Evolutionary conservation across 164 flowering plant genomes (phyloP), one percentile per base, ranked within the genome.

Genomic region (Cinnamomum chago): DNA sequence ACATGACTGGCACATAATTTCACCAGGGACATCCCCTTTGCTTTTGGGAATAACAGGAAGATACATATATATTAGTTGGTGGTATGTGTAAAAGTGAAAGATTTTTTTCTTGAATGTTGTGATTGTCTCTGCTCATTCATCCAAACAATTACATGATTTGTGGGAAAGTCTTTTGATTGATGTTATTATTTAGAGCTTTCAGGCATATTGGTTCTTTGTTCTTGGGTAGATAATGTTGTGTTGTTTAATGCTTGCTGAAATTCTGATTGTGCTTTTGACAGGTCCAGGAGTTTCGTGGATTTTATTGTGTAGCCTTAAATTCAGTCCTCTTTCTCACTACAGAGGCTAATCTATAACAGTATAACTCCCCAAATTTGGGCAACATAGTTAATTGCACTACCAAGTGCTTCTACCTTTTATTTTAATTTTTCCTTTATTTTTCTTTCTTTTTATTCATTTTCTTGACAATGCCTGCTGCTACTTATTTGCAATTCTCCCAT

Each of bases 401-500:
- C 71, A 62, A 79, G 3, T 71, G 75, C 12, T 62, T 23, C 27
- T 64, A 9, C 17, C 11, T 2, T 22, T 13, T 24, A 4, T 64
- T 35, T n/a, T n/a, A n/a, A n/a, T n/a, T n/a, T n/a, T 33, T 33
- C 5, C 40, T 33, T 5, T 33, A 5, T 6, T 35, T 40, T 40
- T 40, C 47, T 40, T 40, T 40, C 47, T 40, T 40, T 40, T 11
- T 40, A 5, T 50, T 51, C 50, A 23, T 74, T 65, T 62, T 14
- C 50, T 30, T 64, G 65, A 68, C 72, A 33, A 88, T 90, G 98
- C 86, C 84, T 40, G 70, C 77, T 71, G 71, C 83, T 75, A 77
- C 85, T 78, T 84, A 93, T 22, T 79, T 88, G 82, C 92, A 81
- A 73, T 75, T 88, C 60, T 81, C 88, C 75, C 83, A 72, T 73